phyloP scores from a whole-genome alignment of 768 basidiomycete genomes.

The Leccinum subtestaceum region DNA sequence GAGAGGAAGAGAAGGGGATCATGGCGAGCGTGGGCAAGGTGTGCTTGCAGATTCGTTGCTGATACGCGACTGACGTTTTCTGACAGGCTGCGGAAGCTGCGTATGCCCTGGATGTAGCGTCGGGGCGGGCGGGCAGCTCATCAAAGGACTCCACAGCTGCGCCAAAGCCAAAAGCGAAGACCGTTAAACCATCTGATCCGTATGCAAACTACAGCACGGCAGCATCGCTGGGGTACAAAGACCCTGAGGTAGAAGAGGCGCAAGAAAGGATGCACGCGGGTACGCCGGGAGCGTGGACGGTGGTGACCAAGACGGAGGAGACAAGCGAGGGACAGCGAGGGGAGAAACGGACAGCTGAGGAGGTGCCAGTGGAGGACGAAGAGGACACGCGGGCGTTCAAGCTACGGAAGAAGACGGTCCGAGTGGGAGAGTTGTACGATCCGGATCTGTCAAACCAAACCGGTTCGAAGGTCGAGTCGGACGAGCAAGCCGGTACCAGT shows the following conservation, averaged over 20 bases:
- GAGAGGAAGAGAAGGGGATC: constrained; percentile 82
- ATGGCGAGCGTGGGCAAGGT: constrained; percentile 86
- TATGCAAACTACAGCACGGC: constrained; percentile 88
- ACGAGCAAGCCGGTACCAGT: constrained; percentile 10
- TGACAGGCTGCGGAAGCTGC: constrained; percentile 74
- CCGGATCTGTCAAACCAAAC: constrained; percentile 33
- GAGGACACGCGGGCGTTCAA: constrained; percentile 58
- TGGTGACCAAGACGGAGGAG: constrained; percentile 38
- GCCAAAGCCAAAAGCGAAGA: constrained; percentile 38
- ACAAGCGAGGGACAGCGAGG: constrained; percentile 2
- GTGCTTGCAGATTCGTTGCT: not conserved
- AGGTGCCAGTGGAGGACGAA: constrained; percentile 45
- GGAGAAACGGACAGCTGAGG: constrained; percentile 36
- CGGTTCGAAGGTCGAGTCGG: constrained; percentile 23
- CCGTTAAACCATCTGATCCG: constrained; percentile 57
- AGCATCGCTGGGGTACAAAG: constrained; percentile 73
- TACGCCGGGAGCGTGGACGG: constrained; percentile 74
- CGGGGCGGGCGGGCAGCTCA: constrained; percentile 48
- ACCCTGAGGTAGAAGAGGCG: constrained; percentile 73
- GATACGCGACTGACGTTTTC: not conserved
- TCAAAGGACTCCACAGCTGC: constrained; percentile 19
- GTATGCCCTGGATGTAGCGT: constrained; percentile 73
- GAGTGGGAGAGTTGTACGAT: constrained; percentile 77
- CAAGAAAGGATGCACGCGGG: constrained; percentile 64
- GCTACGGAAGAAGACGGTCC: constrained; percentile 60